Evolutionary conservation across 2,329 filamentous ascomycete species (phyloP).

Genomic region (Xylariaceae sp.): DNA sequence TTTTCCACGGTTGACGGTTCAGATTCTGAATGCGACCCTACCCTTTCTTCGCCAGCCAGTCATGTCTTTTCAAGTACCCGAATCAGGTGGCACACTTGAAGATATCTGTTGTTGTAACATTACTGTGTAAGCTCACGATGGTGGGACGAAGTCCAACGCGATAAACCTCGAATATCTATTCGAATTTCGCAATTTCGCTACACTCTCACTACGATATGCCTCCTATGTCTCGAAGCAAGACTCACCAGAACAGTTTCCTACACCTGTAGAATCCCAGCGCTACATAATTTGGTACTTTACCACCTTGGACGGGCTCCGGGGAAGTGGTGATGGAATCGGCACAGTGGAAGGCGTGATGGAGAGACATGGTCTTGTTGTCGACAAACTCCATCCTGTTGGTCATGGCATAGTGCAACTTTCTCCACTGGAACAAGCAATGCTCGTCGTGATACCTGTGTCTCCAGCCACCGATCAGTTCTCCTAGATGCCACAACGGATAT

Average conservation of each 20-base stretch:
- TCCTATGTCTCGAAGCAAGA: background rate
- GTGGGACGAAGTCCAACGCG: no score
- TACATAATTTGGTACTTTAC: conserved; percentile 3
- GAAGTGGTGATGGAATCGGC: conserved; percentile 13
- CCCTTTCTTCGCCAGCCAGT: no score
- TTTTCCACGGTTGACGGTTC: no score
- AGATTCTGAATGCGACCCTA: no score
- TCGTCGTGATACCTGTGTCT: conserved; percentile 13
- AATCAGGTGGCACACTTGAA: no score
- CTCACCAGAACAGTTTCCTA: conserved; percentile 15
- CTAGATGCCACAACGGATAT: no score
- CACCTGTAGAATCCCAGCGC: conserved; percentile 17
- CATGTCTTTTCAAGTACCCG: no score
- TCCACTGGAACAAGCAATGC: conserved; percentile 20
- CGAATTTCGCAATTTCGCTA: background rate
- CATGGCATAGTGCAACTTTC: conserved; percentile 17
- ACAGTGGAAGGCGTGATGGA: conserved; percentile 16
- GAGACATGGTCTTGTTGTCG: conserved; percentile 18
- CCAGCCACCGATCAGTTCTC: background rate
- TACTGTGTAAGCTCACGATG: no score
- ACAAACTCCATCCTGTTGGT: conserved; percentile 15
- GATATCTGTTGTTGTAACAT: no score
- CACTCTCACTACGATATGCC: background rate
- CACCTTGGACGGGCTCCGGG: conserved; percentile 10
- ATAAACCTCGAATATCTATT: background rate